These are phyloP conservation scores for Plasmopara viticola DNA, from an alignment of 352 stramenopile species.

Conservation along the genomic window DNA sequence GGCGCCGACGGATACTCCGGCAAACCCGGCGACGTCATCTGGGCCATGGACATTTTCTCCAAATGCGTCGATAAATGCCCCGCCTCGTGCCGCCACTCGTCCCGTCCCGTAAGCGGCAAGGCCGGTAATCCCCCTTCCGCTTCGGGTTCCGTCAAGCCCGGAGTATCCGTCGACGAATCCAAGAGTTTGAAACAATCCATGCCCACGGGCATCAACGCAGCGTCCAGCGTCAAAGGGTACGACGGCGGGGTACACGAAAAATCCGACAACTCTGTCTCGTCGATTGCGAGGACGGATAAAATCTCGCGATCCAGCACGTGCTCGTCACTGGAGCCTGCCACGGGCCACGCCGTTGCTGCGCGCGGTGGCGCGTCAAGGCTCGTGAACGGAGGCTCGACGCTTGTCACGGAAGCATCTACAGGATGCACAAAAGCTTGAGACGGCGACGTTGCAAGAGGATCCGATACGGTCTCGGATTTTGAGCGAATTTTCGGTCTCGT, in stretches of 20 bases:
- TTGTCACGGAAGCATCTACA: conserved; percentile 12
- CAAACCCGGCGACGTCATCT: conserved; percentile 14
- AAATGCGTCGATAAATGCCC: conserved; percentile 48
- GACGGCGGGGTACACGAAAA: conserved; percentile 2
- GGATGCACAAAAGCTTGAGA: conserved; percentile 13
- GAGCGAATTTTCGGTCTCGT: conserved; percentile 45
- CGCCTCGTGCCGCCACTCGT: conserved; percentile 32
- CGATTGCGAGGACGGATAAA: conserved; percentile 45
- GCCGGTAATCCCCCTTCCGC: conserved; percentile 16
- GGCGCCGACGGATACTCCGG: neutral
- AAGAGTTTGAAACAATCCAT: conserved; percentile 44
- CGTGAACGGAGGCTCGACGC: neutral
- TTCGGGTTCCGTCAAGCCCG: conserved; percentile 17
- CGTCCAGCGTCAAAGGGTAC: conserved; percentile 27
- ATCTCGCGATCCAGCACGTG: conserved; percentile 72
- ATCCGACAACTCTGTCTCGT: conserved; percentile 3
- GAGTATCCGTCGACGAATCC: conserved; percentile 12
- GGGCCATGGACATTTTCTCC: conserved; percentile 60
- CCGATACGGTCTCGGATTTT: conserved; percentile 44
- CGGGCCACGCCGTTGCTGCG: too few species aligned
- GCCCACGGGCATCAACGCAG: conserved; percentile 32
- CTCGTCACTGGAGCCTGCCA: conserved; percentile 38
- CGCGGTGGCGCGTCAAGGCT: too few species aligned
- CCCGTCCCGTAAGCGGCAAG: too few species aligned
- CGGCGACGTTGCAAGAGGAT: conserved; percentile 18